Percentiles rank a stretch among this genome's conserved stretches.
phyloP scores from a whole-genome alignment of 2,329 filamentous ascomycete species.

The Microascus cirrosus region DNA sequence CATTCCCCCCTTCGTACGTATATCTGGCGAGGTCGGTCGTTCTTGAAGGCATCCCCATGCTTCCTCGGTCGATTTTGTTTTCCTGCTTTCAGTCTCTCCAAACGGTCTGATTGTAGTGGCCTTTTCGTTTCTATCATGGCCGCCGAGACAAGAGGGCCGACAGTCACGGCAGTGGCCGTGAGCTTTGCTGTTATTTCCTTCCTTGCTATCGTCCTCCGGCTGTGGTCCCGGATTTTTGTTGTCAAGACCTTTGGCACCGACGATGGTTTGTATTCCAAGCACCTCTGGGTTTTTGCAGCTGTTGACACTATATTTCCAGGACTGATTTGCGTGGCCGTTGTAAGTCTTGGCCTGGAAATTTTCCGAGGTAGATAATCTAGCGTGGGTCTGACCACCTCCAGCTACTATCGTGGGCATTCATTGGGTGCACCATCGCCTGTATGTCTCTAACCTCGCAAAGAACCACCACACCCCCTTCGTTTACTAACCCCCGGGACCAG shows the following conservation, averaged over 20 bases:
- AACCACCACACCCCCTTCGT: background rate
- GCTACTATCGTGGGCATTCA: constrained; percentile 19
- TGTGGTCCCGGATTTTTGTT: constrained; percentile 24
- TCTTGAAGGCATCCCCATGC: background rate
- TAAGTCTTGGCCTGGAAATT: background rate
- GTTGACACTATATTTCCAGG: background rate
- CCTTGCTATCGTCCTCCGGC: constrained; percentile 21
- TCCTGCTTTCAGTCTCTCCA: background rate
- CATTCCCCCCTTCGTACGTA: background rate
- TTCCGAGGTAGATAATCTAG: background rate
- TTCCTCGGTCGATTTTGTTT: background rate
- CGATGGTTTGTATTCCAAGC: constrained; percentile 13
- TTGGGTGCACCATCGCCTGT: constrained; percentile 19
- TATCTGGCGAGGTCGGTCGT: background rate
- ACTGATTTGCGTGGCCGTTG: constrained; percentile 9
- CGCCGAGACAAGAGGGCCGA: constrained; percentile 18
- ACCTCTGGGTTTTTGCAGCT: background rate
- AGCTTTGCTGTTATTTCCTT: constrained; percentile 24
- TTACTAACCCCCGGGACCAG: background rate
- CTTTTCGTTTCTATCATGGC: constrained; percentile 13
- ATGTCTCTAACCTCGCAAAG: constrained; percentile 3
- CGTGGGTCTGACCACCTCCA: constrained; percentile 9
- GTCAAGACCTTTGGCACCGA: constrained; percentile 18
- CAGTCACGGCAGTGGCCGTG: constrained; percentile 20
- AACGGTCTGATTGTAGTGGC: constrained; percentile 5